phyloP scores from a whole-genome alignment of 441 rosid genomes.

The Adansonia grandidieri region DNA sequence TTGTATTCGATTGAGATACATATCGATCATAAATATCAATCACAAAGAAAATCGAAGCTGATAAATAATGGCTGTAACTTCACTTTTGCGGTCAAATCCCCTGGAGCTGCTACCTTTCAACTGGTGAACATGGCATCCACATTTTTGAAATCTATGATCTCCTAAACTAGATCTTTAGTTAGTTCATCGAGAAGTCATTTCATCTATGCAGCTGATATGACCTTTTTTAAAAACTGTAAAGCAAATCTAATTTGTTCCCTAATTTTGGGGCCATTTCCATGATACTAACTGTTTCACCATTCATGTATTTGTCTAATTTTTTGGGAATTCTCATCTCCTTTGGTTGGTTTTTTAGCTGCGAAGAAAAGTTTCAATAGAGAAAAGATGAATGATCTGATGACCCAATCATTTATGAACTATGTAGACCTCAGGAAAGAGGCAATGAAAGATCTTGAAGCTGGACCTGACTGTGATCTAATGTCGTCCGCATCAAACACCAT shows the following conservation, averaged over 20 bases:
- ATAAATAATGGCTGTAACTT: too few species aligned
- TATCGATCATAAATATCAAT: too few species aligned
- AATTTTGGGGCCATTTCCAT: background rate
- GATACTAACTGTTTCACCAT: background rate
- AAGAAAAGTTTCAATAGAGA: background rate
- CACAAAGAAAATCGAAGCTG: too few species aligned
- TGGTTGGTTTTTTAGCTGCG: constrained; percentile 19
- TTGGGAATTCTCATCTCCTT: background rate
- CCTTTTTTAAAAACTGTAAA: background rate
- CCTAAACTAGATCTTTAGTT: too few species aligned
- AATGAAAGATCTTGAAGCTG: constrained; percentile 88
- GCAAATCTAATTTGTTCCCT: background rate
- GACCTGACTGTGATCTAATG: constrained; percentile 66
- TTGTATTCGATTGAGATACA: too few species aligned
- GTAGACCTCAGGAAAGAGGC: constrained; percentile 94
- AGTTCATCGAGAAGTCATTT: too few species aligned
- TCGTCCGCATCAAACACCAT: constrained; percentile 45
- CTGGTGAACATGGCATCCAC: background rate
- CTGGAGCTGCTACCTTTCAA: too few species aligned
- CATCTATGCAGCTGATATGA: too few species aligned
- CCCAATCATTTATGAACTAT: constrained; percentile 88
- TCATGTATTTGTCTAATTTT: background rate
- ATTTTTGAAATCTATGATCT: too few species aligned
- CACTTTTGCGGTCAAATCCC: too few species aligned
- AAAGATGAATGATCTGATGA: constrained; percentile 93